Evolutionary conservation across 2,329 filamentous ascomycete species (phyloP).

Genomic region (Talaromyces sp.): DNA sequence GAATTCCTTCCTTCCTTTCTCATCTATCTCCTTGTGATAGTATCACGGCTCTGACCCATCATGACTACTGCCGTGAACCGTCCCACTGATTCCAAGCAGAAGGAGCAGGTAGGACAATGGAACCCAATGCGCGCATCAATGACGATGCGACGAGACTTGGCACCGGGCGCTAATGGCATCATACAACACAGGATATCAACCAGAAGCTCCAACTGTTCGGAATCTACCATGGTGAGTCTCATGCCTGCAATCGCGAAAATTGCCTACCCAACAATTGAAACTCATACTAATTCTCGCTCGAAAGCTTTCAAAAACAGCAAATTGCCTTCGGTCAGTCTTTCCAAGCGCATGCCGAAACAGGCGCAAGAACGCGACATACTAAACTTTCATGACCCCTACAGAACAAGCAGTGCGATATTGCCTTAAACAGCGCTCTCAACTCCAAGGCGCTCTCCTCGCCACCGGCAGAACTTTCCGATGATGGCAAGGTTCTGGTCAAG

Average conservation of each 20-base stretch:
- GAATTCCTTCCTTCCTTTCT: not conserved
- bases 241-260: no score
- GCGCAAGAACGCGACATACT: conserved; percentile 8
- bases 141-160: no score
- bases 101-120: conserved; percentile 64
- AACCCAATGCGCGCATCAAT: not conserved
- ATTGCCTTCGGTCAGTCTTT: conserved; percentile 73
- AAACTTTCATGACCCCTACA: conserved; percentile 36
- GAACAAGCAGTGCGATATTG: conserved; percentile 96
- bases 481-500: conserved; percentile 76
- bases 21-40: not conserved
- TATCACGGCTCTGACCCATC: conserved; percentile 17
- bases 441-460: conserved; percentile 72
- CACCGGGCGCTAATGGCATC: not conserved
- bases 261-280: not conserved
- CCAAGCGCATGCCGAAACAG: not conserved
- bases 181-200: conserved; percentile 67
- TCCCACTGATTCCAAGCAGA: conserved; percentile 71
- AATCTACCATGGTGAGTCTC: conserved; percentile 66
- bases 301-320: conserved; percentile 85
- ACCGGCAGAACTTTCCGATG: conserved; percentile 74
- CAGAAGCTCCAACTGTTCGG: conserved; percentile 94
- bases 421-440: conserved; percentile 81
- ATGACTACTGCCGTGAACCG: conserved; percentile 63
- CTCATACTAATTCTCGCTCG: conserved; percentile 12